Evolutionary conservation across 1,284 basidiomycete genomes (phyloP), one percentile per base, ranked within the genome.

Genomic region (Bondarzewia mesenterica): DNA sequence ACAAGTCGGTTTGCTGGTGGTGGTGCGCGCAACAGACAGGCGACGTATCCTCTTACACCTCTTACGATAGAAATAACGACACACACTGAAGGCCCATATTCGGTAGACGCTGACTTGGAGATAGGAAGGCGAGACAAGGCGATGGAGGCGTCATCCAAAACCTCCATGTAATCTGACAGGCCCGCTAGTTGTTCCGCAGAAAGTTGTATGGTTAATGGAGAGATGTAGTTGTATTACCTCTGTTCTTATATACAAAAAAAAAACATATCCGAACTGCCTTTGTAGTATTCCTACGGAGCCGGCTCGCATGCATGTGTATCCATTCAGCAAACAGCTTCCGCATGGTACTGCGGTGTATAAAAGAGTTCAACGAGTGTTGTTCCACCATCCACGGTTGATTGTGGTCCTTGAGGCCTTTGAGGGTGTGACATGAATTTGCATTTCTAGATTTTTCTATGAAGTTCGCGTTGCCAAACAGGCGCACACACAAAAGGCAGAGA

Each of bases 371-470:
- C n/a, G n/a, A n/a, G n/a, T n/a, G n/a, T n/a, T n/a, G n/a, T n/a
- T n/a, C n/a, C 10, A 35, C n/a, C n/a, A n/a, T n/a, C n/a, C n/a
- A n/a, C n/a, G n/a, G n/a, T n/a, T n/a, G n/a, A n/a, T n/a, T n/a
- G n/a, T n/a, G n/a, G 32, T 10, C 32, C 10, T 35, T 35, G n/a
- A 10, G 32, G 32, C n/a, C 32, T n/a, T 35, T 35, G n/a, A 10
- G 32, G 32, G 32, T 35, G 36, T 18, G 36, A 10, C 36, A n/a
- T n/a, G 39, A 21, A 40, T 21, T 21, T 41, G 16, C 16, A 41
- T 41, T 43, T 43, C 42, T 26, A 26, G 42, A 43, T 25, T 26
- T 27, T 43, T 43, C 42, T 43, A 25, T 29, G 27, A 29, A 23
- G 25, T 43, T 43, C 25, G 42, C 5, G 38, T 40, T 10, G n/a